Evolutionary conservation across 768 basidiomycete species (phyloP).

Genomic region (Psilocybe azurescens): DNA sequence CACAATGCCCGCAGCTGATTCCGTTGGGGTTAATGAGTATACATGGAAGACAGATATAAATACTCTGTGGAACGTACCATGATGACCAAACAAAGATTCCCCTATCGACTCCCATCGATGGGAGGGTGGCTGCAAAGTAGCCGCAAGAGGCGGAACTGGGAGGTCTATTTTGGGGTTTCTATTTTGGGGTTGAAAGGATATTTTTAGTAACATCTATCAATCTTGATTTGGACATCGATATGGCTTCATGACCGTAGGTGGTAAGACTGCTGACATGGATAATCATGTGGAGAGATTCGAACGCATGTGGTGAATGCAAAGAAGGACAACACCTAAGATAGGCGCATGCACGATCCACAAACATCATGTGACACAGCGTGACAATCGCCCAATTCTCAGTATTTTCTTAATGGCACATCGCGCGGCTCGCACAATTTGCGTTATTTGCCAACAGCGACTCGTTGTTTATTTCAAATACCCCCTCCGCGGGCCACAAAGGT

Average conservation of each 20-base stretch:
- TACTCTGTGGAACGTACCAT: neutral
- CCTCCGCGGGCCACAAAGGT: too few relatives aligned
- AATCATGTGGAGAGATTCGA: too few relatives aligned
- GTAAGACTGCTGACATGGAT: neutral
- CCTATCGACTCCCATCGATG: neutral
- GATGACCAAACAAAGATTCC: neutral
- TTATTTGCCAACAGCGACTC: too few relatives aligned
- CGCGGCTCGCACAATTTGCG: too few relatives aligned
- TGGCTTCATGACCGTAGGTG: too few relatives aligned
- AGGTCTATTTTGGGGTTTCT: neutral
- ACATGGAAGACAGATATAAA: neutral
- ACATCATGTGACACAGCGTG: too few relatives aligned
- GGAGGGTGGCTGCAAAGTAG: neutral
- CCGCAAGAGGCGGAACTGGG: neutral
- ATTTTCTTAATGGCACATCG: too few relatives aligned
- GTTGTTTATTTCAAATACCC: too few relatives aligned
- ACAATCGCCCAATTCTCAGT: too few relatives aligned
- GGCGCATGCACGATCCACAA: too few relatives aligned
- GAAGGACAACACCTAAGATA: too few relatives aligned
- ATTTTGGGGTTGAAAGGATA: neutral
- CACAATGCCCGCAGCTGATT: neutral
- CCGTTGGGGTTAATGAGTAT: neutral
- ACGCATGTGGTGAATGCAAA: too few relatives aligned
- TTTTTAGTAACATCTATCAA: neutral
- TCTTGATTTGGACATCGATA: neutral